Percentiles rank a stretch among this genome's conserved stretches.
These are phyloP conservation scores for Hypoxylon cercidicola DNA, from an alignment of 495 filamentous ascomycete genomes.

Conservation along the genomic window DNA sequence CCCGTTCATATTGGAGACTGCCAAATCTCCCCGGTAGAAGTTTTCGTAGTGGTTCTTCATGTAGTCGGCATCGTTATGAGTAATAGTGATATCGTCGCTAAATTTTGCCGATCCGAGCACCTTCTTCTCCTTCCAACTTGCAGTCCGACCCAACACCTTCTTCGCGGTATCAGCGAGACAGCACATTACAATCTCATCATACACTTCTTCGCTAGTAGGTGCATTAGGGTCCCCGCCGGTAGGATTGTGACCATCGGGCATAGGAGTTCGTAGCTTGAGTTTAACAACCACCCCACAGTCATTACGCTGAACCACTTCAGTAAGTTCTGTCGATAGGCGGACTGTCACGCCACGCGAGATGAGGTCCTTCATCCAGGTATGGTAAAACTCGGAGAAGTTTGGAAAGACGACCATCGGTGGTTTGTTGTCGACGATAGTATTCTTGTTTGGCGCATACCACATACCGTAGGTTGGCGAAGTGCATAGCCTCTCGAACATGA, in stretches of 20 bases:
- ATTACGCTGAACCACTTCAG: constrained; percentile 64
- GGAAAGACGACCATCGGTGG: constrained; percentile 88
- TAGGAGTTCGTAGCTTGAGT: constrained; percentile 40
- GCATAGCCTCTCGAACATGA: constrained; percentile 80
- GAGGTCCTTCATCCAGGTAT: constrained; percentile 72
- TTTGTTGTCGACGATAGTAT: constrained; percentile 71
- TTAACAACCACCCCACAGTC: constrained; percentile 67
- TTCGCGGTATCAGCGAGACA: constrained; percentile 80
- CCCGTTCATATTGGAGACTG: constrained; percentile 39
- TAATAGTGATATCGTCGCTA: constrained; percentile 85
- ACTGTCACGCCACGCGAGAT: constrained; percentile 70
- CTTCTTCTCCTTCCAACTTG: constrained; percentile 70
- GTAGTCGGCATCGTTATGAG: constrained; percentile 79
- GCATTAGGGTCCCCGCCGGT: constrained; percentile 51
- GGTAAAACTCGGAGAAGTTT: constrained; percentile 76
- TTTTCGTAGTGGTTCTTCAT: constrained; percentile 82
- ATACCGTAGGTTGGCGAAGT: constrained; percentile 78
- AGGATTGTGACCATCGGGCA: constrained; percentile 48
- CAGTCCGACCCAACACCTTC: constrained; percentile 68
- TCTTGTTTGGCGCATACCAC: constrained; percentile 75
- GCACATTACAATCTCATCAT: constrained; percentile 80
- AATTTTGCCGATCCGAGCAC: constrained; percentile 81
- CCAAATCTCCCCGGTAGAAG: constrained; percentile 60
- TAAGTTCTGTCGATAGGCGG: constrained; percentile 70
- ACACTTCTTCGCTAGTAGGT: constrained; percentile 55